Conservation (phyloP, 108 stramenopile species). For the Skeletonema grethae region DNA sequence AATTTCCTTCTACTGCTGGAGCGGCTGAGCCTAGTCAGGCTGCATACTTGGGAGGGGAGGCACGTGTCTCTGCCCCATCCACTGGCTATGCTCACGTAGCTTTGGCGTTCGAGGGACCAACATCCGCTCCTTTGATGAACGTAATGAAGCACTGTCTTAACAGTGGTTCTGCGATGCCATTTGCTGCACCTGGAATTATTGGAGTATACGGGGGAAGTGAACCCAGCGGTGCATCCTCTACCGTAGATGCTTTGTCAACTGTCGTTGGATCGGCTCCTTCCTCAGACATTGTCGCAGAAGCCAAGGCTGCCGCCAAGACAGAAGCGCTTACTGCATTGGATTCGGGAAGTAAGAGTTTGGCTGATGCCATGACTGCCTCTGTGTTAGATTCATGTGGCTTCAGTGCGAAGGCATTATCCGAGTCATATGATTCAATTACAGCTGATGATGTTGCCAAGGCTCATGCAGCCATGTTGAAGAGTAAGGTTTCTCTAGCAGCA, state of each 20-base stretch:
- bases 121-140: slow-evolving; percentile 55
- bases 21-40: slow-evolving; percentile 23
- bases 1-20: slow-evolving; percentile 51
- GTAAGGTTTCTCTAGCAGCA: slow-evolving; percentile 73
- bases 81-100: slow-evolving; percentile 83
- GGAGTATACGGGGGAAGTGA: slow-evolving; percentile 78
- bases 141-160: slow-evolving; percentile 72
- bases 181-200: slow-evolving; percentile 67
- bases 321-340: slow-evolving; percentile 77
- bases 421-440: slow-evolving; percentile 69
- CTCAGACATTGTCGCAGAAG: slow-evolving; percentile 58
- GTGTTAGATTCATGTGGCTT: slow-evolving; percentile 75
- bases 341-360: slow-evolving; percentile 71
- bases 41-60: slow-evolving; percentile 80
- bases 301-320: slow-evolving; percentile 80
- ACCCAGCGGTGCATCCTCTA: slow-evolving; percentile 47
- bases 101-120: slow-evolving; percentile 69
- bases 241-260: slow-evolving; percentile 61
- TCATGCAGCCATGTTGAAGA: slow-evolving; percentile 66
- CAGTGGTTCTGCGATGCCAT: slow-evolving; percentile 53
- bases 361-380: slow-evolving; percentile 79
- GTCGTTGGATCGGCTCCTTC: slow-evolving; percentile 54
- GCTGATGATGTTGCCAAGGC: slow-evolving; percentile 63
- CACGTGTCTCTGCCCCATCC: slow-evolving; percentile 70
- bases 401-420: slow-evolving; percentile 56